A percentile compares a stretch with the other conserved stretches of the same genome.
Evolutionary conservation across 176 grass and related monocot genomes (phyloP).

Genomic region (Musa troglodytarum): DNA sequence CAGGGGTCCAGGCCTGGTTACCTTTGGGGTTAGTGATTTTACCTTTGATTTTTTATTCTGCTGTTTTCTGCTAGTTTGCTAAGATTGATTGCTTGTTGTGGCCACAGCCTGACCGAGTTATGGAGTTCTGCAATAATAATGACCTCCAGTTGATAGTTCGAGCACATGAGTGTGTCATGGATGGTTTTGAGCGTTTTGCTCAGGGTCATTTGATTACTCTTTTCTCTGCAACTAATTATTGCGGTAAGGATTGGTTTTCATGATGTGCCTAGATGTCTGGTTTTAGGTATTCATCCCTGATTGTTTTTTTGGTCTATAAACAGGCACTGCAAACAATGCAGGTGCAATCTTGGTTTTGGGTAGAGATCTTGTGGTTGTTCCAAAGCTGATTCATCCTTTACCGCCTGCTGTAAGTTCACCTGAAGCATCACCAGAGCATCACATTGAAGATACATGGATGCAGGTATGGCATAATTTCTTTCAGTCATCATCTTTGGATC

Average conservation of each 20-base stretch:
- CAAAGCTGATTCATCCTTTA: conserved; percentile 96
- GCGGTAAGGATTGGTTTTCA: conserved; percentile 39
- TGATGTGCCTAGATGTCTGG: not conserved
- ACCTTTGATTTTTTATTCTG: not conserved
- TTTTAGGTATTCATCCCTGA: not conserved
- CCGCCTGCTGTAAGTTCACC: conserved; percentile 68
- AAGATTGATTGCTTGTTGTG: not conserved
- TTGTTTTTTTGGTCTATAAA: not conserved
- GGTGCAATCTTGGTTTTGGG: conserved; percentile 94
- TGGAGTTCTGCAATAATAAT: conserved; percentile 99
- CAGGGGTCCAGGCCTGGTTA: conserved; percentile 89
- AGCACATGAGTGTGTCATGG: conserved; percentile 98
- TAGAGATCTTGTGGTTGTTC: conserved; percentile 91
- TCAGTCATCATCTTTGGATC: not conserved
- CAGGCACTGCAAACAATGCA: conserved; percentile 91
- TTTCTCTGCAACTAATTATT: conserved; percentile 98
- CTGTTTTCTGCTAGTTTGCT: not conserved
- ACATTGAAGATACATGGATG: conserved; percentile 97
- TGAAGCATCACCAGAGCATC: conserved; percentile 61
- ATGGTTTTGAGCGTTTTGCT: conserved; percentile 97
- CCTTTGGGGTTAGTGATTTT: conserved; percentile 68
- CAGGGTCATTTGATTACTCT: conserved; percentile 97
- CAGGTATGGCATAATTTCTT: conserved; percentile 36
- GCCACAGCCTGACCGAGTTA: conserved; percentile 85
- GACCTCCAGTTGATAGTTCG: conserved; percentile 85